Conservation (phyloP, 2,329 filamentous ascomycete genomes). For the Aureobasidium zeae region DNA sequence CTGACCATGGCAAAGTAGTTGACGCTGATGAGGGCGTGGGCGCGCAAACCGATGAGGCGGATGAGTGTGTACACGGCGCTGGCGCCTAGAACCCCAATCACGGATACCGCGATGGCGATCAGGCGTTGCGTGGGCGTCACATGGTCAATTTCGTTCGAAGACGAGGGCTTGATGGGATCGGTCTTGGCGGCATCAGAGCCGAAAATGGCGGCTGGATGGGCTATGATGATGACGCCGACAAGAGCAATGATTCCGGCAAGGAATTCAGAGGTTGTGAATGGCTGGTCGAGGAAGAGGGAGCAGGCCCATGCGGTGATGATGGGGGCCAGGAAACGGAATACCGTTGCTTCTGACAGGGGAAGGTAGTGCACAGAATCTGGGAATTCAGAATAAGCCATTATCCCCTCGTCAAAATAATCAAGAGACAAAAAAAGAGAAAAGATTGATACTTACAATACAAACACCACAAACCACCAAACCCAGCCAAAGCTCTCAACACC, state of each 20-base stretch:
- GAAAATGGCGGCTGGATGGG: slow-evolving; percentile 10
- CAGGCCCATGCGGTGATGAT: slow-evolving; percentile 14
- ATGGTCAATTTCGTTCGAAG: not conserved
- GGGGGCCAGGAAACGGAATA: slow-evolving; percentile 10
- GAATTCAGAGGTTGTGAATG: slow-evolving; percentile 1
- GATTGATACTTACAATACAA: slow-evolving; percentile 5
- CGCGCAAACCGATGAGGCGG: slow-evolving; percentile 4
- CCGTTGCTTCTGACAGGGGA: slow-evolving; percentile 9
- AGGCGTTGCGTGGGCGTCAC: not conserved
- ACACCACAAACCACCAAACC: slow-evolving; percentile 10
- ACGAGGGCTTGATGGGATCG: not conserved
- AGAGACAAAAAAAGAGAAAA: no score
- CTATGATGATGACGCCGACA: slow-evolving; percentile 5
- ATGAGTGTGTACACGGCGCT: slow-evolving; percentile 7
- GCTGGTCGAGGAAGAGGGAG: slow-evolving; percentile 7
- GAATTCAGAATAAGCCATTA: no score
- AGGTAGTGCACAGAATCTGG: slow-evolving; percentile 12
- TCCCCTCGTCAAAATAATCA: no score
- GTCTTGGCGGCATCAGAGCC: not conserved
- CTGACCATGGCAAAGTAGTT: slow-evolving; percentile 11
- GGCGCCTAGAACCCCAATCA: slow-evolving; percentile 7
- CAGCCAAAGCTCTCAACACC: not conserved
- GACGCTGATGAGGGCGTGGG: slow-evolving; percentile 7
- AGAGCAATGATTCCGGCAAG: slow-evolving; percentile 3
- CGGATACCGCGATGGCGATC: slow-evolving; percentile 5